phyloP scores from a whole-genome alignment of 1,284 basidiomycete species.

The Leccinum solheimii region DNA sequence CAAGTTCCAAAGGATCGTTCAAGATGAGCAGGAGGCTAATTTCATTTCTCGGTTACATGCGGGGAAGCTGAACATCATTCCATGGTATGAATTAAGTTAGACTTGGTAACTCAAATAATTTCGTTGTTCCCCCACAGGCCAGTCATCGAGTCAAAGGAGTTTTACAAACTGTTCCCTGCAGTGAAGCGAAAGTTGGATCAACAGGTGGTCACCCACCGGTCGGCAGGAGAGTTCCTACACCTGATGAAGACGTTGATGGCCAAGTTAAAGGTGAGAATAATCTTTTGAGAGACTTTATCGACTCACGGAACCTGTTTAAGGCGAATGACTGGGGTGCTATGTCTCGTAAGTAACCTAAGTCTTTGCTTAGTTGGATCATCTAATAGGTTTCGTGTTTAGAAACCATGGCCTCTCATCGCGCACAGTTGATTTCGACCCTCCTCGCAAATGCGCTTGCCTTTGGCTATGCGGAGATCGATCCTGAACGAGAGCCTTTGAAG shows the following conservation, averaged over 20 bases:
- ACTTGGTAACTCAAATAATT: no score
- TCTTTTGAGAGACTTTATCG: not conserved
- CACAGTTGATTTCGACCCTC: conserved; percentile 42
- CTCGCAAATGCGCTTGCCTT: conserved; percentile 48
- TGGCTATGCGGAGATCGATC: conserved; percentile 48
- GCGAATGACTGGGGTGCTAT: conserved; percentile 65
- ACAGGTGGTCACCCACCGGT: conserved; percentile 48
- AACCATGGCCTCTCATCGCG: conserved; percentile 56
- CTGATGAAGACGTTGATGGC: conserved; percentile 66
- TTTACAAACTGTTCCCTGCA: conserved; percentile 52
- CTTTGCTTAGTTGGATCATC: not conserved
- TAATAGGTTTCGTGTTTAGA: conserved; percentile 38
- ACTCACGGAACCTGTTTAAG: conserved; percentile 28
- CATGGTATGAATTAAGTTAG: conserved; percentile 35
- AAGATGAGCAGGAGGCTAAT: conserved; percentile 59
- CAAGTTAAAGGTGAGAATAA: conserved; percentile 52
- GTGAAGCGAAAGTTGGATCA: conserved; percentile 49
- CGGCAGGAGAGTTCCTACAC: conserved; percentile 55
- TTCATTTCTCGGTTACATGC: conserved; percentile 59
- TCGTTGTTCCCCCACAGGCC: conserved; percentile 41
- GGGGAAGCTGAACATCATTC: conserved; percentile 56
- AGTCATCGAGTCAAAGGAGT: conserved; percentile 59
- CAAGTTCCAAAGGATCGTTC: conserved; percentile 58
- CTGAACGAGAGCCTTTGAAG: conserved; percentile 50
- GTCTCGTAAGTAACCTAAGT: conserved; percentile 45